Conservation (phyloP, 1,284 basidiomycete genomes). For the Sporisorium scitamineum region DNA sequence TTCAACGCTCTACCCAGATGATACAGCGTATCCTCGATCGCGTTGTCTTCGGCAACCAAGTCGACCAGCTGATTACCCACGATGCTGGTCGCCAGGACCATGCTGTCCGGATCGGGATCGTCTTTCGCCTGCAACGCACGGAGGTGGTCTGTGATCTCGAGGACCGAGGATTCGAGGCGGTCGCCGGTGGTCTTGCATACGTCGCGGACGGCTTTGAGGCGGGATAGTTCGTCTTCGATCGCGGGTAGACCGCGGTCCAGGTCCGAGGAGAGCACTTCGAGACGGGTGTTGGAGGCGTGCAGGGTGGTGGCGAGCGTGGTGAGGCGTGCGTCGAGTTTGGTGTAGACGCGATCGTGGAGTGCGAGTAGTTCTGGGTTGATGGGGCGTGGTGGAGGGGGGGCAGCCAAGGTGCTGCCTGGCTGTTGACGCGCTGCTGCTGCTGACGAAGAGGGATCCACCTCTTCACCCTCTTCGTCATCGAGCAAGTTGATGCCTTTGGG, state of each 20-base stretch:
- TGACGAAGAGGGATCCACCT: neutral
- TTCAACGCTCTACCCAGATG: slow-evolving; percentile 94
- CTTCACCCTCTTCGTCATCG: slow-evolving; percentile 38
- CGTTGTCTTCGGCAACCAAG: slow-evolving; percentile 96
- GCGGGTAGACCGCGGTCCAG: slow-evolving; percentile 89
- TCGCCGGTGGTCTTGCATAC: slow-evolving; percentile 84
- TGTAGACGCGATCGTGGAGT: slow-evolving; percentile 83
- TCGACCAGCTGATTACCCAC: slow-evolving; percentile 77
- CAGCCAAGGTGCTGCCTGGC: neutral
- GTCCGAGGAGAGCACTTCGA: slow-evolving; percentile 83
- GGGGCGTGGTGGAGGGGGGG: slow-evolving; percentile 85
- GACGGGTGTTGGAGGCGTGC: slow-evolving; percentile 78
- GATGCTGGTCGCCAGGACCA: slow-evolving; percentile 62
- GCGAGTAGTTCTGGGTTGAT: slow-evolving; percentile 79
- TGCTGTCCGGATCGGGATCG: slow-evolving; percentile 55
- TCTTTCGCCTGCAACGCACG: slow-evolving; percentile 71
- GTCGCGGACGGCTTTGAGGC: slow-evolving; percentile 92
- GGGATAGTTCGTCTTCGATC: slow-evolving; percentile 92
- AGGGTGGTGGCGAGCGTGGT: slow-evolving; percentile 77
- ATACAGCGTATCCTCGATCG: slow-evolving; percentile 97
- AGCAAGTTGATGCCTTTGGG: slow-evolving; percentile 40
- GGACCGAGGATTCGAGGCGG: slow-evolving; percentile 77
- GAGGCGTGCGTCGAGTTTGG: slow-evolving; percentile 80
- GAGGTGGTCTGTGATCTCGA: slow-evolving; percentile 77
- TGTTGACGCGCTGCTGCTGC: neutral